phyloP scores from a whole-genome alignment of 2,329 filamentous ascomycete species.

The Diaporthe aspalathi region DNA sequence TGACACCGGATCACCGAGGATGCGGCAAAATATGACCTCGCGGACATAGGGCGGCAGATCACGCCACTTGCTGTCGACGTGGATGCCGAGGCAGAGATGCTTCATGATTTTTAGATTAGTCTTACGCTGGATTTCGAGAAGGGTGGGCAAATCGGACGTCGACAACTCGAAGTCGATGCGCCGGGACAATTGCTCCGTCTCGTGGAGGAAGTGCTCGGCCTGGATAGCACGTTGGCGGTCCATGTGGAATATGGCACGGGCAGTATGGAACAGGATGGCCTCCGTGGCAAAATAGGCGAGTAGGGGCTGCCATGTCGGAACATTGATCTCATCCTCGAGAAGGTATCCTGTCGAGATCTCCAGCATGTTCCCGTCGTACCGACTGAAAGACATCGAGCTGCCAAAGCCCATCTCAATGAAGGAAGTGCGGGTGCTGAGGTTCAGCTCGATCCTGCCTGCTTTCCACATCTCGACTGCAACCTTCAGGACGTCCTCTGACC shows the following conservation, averaged over 20 bases:
- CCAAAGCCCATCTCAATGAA: slow-evolving; percentile 45
- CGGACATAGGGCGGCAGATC: slow-evolving; percentile 46
- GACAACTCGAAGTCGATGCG: slow-evolving; percentile 50
- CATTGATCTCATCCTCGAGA: slow-evolving; percentile 43
- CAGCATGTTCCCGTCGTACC: slow-evolving; percentile 40
- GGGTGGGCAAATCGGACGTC: slow-evolving; percentile 43
- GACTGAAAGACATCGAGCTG: slow-evolving; percentile 45
- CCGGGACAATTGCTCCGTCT: slow-evolving; percentile 44
- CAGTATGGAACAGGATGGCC: slow-evolving; percentile 50
- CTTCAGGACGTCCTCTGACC: slow-evolving; percentile 43
- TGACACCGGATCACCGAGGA: slow-evolving; percentile 44
- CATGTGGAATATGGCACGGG: slow-evolving; percentile 45
- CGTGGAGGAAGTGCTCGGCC: slow-evolving; percentile 49
- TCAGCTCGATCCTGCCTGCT: slow-evolving; percentile 42
- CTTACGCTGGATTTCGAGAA: slow-evolving; percentile 45
- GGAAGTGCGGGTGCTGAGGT: slow-evolving; percentile 43
- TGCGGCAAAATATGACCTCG: slow-evolving; percentile 47
- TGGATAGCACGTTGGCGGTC: slow-evolving; percentile 46
- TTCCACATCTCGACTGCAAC: slow-evolving; percentile 44
- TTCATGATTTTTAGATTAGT: slow-evolving; percentile 49
- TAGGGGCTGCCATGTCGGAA: slow-evolving; percentile 45
- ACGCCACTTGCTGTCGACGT: slow-evolving; percentile 50
- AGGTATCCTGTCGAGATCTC: slow-evolving; percentile 46
- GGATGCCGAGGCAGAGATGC: slow-evolving; percentile 49
- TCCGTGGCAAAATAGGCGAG: slow-evolving; percentile 44